These are phyloP conservation scores for Digitaria exilis DNA, from an alignment of 202 grass and related monocot species.

Conservation along the genomic window DNA sequence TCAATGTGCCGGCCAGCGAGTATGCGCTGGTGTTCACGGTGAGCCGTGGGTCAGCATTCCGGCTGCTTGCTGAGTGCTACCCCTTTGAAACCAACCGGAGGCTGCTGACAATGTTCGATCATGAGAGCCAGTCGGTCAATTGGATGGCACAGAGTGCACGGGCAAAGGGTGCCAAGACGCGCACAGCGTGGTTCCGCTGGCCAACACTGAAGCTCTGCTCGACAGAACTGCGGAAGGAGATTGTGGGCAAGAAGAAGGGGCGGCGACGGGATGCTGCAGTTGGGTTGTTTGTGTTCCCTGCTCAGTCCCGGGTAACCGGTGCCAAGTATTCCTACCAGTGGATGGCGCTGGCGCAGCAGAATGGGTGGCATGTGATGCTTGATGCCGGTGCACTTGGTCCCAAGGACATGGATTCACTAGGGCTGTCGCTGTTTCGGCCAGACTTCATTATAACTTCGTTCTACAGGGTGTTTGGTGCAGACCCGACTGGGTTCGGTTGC, in stretches of 20 bases:
- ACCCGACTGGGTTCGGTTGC: slow-evolving; percentile 97
- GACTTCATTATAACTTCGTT: slow-evolving; percentile 99
- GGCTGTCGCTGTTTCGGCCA: slow-evolving; percentile 84
- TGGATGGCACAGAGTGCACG: slow-evolving; percentile 91
- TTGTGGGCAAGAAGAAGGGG: slow-evolving; percentile 69
- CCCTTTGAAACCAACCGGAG: slow-evolving; percentile 93
- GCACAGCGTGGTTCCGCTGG: slow-evolving; percentile 81
- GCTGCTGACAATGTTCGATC: slow-evolving; percentile 97
- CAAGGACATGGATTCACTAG: slow-evolving; percentile 98
- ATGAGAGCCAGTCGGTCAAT: slow-evolving; percentile 97
- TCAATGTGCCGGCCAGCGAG: slow-evolving; percentile 91
- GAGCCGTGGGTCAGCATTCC: slow-evolving; percentile 91
- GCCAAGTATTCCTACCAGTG: slow-evolving; percentile 99
- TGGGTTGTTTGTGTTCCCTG: slow-evolving; percentile 94
- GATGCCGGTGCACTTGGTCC: slow-evolving; percentile 96
- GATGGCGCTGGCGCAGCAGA: slow-evolving; percentile 99
- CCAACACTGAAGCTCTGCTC: slow-evolving; percentile 92
- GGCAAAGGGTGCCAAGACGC: slow-evolving; percentile 88
- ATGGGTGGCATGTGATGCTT: slow-evolving; percentile 98
- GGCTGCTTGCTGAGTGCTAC: slow-evolving; percentile 86
- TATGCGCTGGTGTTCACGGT: slow-evolving; percentile 91
- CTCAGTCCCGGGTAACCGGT: slow-evolving; percentile 91
- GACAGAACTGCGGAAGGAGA: slow-evolving; percentile 87
- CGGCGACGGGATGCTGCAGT: slow-evolving; percentile 65
- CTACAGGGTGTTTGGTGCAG: slow-evolving; percentile 89